phyloP scores from a whole-genome alignment of 345 rosid genomes.

The Corchorus capsularis region DNA sequence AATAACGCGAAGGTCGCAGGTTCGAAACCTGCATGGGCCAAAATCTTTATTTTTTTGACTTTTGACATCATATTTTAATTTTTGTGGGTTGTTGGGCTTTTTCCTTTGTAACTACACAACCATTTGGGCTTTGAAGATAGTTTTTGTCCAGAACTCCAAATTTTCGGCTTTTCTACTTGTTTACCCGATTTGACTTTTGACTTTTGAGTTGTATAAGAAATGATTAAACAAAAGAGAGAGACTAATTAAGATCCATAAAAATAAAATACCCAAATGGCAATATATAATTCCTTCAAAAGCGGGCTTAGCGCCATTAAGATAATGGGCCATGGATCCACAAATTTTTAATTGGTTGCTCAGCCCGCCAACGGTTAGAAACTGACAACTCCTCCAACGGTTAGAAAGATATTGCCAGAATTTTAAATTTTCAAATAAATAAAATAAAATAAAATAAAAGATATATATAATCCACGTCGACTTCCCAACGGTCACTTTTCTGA shows the following conservation, averaged over 20 bases:
- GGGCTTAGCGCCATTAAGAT: background rate
- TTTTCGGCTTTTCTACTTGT: no score
- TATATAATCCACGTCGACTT: background rate
- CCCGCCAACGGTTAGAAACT: constrained; percentile 1
- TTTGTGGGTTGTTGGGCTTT: no score
- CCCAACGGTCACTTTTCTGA: constrained; percentile 5
- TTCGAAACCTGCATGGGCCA: constrained; percentile 78
- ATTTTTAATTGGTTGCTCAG: background rate
- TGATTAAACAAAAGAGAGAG: no score
- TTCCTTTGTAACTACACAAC: no score
- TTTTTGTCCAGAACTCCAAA: no score
- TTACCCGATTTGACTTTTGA: no score
- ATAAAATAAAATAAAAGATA: background rate
- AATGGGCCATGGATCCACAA: background rate
- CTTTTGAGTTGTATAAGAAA: no score
- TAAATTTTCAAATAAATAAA: background rate
- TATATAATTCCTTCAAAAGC: no score
- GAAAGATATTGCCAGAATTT: background rate
- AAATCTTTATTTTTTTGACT: background rate
- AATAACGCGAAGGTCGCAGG: constrained; percentile 94
- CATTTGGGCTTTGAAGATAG: no score
- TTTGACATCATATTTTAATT: no score
- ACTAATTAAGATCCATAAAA: no score
- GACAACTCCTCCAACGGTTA: background rate
- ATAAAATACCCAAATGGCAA: no score